Percentiles rank a stretch among this genome's conserved stretches.
Evolutionary conservation across 164 flowering plant species (phyloP).

Genomic region (Vitis rotundifolia): DNA sequence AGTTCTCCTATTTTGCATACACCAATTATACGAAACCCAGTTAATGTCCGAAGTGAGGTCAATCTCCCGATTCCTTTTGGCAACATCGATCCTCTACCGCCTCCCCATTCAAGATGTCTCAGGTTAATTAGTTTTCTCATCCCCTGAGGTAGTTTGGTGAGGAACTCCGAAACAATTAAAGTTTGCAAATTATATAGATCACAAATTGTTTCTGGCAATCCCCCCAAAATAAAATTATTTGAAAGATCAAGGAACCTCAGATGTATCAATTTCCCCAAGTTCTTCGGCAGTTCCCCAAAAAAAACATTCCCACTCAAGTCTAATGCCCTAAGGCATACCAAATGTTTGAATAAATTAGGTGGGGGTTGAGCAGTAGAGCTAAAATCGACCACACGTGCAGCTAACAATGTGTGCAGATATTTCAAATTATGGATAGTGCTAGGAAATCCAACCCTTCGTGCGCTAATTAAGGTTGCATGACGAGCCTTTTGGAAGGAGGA

Average conservation of each 20-base stretch:
- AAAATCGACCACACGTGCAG: neutral
- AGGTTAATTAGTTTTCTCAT: slow-evolving; percentile 17
- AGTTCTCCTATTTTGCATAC: neutral
- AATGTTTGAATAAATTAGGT: neutral
- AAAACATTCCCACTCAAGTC: neutral
- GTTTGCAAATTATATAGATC: slow-evolving; percentile 13
- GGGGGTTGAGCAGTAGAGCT: too few relatives aligned
- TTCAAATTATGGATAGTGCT: neutral
- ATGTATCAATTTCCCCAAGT: slow-evolving; percentile 11
- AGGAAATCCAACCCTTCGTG: neutral
- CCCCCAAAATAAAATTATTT: neutral
- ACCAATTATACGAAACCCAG: neutral
- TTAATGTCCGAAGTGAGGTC: slow-evolving; percentile 1
- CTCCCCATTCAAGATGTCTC: slow-evolving; percentile 1
- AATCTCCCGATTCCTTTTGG: slow-evolving; percentile 22
- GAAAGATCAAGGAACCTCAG: slow-evolving; percentile 16
- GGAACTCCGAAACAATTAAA: neutral
- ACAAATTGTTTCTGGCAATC: slow-evolving; percentile 10
- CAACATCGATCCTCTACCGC: neutral
- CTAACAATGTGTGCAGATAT: slow-evolving; percentile 2
- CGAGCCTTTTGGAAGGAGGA: neutral
- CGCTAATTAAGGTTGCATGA: neutral
- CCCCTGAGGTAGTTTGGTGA: slow-evolving; percentile 13
- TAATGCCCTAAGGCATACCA: slow-evolving; percentile 13
- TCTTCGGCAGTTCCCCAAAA: neutral